Base-by-base conservation (phyloP, 2,329 filamentous ascomycete genomes). In the Phoma sp. region DNA sequence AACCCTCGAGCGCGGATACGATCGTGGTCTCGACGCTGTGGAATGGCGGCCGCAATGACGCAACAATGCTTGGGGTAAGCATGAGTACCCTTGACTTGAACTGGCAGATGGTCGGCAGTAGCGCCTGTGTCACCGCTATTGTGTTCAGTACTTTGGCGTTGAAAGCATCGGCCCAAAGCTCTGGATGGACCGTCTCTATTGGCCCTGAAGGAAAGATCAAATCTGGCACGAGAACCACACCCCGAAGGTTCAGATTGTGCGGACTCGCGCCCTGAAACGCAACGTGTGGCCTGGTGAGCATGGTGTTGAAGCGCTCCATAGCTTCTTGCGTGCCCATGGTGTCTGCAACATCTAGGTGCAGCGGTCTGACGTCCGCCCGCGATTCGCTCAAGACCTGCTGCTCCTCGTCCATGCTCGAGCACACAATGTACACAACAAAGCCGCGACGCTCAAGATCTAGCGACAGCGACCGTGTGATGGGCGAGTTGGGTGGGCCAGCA, bases 101-200 rank as follows among this genome's bases (percentile, higher is more conserved):
- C 76, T 76, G 80, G 73, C 73, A 66, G 72, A 83, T 60, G 65
- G 76, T 68, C 68, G 82, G 80, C 8, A 98, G 82, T 78, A 98
- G 95, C 48, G 91, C 85, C 77, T 97, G 93, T 35, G 93, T 88
- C 5, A 90, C 92, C 47, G 96, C 84, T 63, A 98, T 92, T 1
- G 94, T 94, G 53, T 92, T 90, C 50, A 98, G 84, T 12, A 99
- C 84, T 69, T 96, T 93, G 15, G 92, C 94, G 75, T 97, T 96
- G 74, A 98, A 87, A 31, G 92, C 88, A 71, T 97, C 92, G 61
- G 91, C 91, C 80, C 96, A 95, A 67, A 86, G 88, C 27, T 91
- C 90, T 0, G 91, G 88, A 6, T 91, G 87, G 55, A 97, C 88
- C 4, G 91, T 93, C 58, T 92, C 91, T 58, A 98, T 89, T 19